Evolutionary conservation across 202 grass and related monocot species (phyloP).

Genomic region (Elaeis oleifera): DNA sequence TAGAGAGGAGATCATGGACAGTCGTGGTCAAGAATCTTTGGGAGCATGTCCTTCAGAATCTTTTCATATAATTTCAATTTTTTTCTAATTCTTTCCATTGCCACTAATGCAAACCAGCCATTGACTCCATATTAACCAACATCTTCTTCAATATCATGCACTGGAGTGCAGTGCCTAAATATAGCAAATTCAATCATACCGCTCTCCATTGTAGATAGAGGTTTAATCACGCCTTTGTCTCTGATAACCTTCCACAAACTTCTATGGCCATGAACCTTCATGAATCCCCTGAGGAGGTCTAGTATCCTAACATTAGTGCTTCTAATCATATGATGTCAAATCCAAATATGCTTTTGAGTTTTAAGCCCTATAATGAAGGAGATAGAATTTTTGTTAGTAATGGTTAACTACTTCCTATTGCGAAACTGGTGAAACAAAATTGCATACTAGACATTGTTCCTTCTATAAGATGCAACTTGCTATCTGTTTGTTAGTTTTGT

Average conservation of each 20-base stretch:
- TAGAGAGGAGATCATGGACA: too few relatives aligned
- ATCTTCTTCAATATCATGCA: too few relatives aligned
- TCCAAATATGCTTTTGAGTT: neutral
- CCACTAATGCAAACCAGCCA: too few relatives aligned
- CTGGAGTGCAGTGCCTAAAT: too few relatives aligned
- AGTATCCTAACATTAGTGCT: neutral
- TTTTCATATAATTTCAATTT: too few relatives aligned
- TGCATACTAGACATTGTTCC: neutral
- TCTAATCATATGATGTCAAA: neutral
- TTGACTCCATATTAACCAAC: too few relatives aligned
- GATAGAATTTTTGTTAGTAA: neutral
- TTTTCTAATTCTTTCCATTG: too few relatives aligned
- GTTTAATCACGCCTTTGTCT: too few relatives aligned
- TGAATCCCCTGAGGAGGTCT: neutral
- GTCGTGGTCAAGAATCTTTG: too few relatives aligned
- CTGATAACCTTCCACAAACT: neutral
- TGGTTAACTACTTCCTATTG: neutral
- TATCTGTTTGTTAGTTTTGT: neutral
- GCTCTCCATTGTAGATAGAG: too few relatives aligned
- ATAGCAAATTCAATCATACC: too few relatives aligned
- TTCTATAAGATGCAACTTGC: neutral
- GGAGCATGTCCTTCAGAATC: too few relatives aligned
- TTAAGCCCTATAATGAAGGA: neutral
- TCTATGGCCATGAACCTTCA: neutral
- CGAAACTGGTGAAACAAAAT: neutral